Evolutionary conservation across 129 eudicot species (phyloP), one percentile per base, ranked within the genome.

Genomic region (Flaveria linearis): DNA sequence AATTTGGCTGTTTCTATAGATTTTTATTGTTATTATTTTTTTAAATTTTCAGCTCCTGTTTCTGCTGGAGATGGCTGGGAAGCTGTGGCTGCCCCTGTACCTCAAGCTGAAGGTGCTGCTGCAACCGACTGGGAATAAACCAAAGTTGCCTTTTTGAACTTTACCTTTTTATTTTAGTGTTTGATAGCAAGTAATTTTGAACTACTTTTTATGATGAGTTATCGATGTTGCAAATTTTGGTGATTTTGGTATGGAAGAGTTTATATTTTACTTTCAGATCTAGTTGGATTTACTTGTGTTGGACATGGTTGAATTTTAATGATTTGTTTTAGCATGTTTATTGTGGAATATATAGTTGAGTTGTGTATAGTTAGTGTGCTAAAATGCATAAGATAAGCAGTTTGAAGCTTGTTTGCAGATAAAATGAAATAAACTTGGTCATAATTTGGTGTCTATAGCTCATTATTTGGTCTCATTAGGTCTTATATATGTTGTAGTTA

Each of bases 61-160:
- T 7, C 75, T 71, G 85, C 15, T 2, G 85, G 65, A 52, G 85
- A 33, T 33, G 39, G 79, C 13, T 82, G 85, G 85, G 85, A 77
- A 39, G 71, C 78, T 2, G 85, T 41, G 49, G 79, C 69, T 15
- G 49, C 82, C 30, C 85, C 85, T 2, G 73, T 68, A 77, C 63
- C 82, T 46, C 74, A 43, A 55, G 52, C 67, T 12, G 79, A 74
- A 53, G 78, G 61, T 51, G 84, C 82, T 5, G 72, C 70, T 23
- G 18, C 82, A 33, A 55, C 76, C 1, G 79, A 72, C 16, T 82
- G 85, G 85, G 85, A 82, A 30, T 77, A 69, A 82, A 25, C 11
- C 4, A 0, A 13, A 7, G 11, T 5, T 23, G 8, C 2, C 25
- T 17, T 20, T 4, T 46, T 78, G 6, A 66, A 55, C 15, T 80